A percentile compares a stretch with the other conserved stretches of the same genome.
Conservation (phyloP, 75 land plant genomes). For the Gnetum montanum region DNA sequence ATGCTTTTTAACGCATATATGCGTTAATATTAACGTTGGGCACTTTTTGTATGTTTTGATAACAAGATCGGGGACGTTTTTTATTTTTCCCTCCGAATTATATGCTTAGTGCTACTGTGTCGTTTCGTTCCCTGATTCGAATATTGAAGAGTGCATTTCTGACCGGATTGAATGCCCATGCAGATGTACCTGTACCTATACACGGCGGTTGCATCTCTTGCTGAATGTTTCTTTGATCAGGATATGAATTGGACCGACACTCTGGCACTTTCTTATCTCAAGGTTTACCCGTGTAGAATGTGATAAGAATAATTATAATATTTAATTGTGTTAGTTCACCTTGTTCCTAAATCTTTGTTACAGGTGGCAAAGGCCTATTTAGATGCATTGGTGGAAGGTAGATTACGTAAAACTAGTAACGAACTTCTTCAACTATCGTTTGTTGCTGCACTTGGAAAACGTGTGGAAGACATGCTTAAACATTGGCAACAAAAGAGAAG, state of each 20-base stretch:
- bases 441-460: slow-evolving; percentile 62
- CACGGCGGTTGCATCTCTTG: slow-evolving; percentile 54
- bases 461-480: slow-evolving; percentile 61
- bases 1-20: no score
- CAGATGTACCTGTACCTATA: slow-evolving; percentile 85
- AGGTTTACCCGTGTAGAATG: slow-evolving; percentile 33
- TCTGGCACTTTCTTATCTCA: slow-evolving; percentile 54
- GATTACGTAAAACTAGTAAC: slow-evolving; percentile 26
- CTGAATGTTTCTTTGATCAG: slow-evolving; percentile 33
- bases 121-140: neutral
- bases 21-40: no score
- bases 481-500: slow-evolving; percentile 9
- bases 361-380: slow-evolving; percentile 85
- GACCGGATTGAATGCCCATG: neutral
- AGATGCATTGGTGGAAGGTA: slow-evolving; percentile 53
- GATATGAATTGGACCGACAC: slow-evolving; percentile 27
- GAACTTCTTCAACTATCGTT: slow-evolving; percentile 62
- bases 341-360: slow-evolving; percentile 2
- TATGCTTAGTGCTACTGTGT: no score
- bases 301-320: no score
- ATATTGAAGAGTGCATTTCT: neutral
- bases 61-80: no score
- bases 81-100: no score
- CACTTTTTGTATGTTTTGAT: no score
- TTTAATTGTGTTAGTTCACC: no score